phyloP scores from a whole-genome alignment of 768 basidiomycete genomes.

The Baorangia bicolor region DNA sequence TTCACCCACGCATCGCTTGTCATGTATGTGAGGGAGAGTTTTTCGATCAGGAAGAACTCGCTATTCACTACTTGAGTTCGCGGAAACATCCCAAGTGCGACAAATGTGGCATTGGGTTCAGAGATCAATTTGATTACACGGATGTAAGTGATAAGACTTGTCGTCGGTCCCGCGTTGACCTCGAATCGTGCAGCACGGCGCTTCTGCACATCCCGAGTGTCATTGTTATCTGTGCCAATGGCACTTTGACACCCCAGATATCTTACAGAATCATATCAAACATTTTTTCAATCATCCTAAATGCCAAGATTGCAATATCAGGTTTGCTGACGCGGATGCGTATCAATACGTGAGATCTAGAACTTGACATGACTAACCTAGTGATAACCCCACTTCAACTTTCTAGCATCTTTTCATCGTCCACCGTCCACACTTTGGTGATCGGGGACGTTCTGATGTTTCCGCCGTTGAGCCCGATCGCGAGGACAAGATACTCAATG shows the following conservation, averaged over 20 bases:
- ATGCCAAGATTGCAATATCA: conserved; percentile 41
- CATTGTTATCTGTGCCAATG: conserved; percentile 38
- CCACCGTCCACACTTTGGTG: conserved; percentile 24
- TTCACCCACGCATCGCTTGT: conserved; percentile 40
- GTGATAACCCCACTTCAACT: neutral
- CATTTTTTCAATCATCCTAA: conserved; percentile 45
- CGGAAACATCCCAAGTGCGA: conserved; percentile 29
- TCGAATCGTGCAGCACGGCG: conserved; percentile 28
- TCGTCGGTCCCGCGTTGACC: conserved; percentile 9
- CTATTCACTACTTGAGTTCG: conserved; percentile 28
- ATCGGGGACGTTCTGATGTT: conserved; percentile 1
- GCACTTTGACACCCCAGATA: conserved; percentile 38
- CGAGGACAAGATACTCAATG: neutral
- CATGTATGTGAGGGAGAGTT: conserved; percentile 24
- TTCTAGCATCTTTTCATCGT: conserved; percentile 28
- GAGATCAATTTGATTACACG: conserved; percentile 25
- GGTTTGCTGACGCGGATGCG: conserved; percentile 40
- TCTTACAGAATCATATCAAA: conserved; percentile 40
- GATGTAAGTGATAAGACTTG: conserved; percentile 20
- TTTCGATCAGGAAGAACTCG: conserved; percentile 24
- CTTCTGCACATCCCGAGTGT: conserved; percentile 31
- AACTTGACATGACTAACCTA: neutral
- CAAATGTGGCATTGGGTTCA: conserved; percentile 29
- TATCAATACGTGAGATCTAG: conserved; percentile 35
- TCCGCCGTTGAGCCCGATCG: neutral